Conservation (phyloP, 306 rosid genomes). For the Fragaria iinumae region DNA sequence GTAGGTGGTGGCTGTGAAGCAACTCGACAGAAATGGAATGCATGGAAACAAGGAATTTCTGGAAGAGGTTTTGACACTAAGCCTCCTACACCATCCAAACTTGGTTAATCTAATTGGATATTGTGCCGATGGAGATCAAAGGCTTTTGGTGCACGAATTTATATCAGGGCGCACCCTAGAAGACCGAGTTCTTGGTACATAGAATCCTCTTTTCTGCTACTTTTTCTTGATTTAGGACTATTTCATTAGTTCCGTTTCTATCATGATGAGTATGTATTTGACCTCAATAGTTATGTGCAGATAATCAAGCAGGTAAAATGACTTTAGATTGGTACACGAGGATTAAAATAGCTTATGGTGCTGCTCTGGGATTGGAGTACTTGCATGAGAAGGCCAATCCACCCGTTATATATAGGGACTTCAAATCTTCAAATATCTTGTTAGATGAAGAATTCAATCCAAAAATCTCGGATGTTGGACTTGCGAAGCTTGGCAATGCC, state of each 20-base stretch:
- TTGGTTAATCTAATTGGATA: conserved; percentile 75
- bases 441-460: conserved; percentile 58
- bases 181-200: conserved; percentile 62
- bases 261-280: not conserved
- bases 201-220: not conserved
- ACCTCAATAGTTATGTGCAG: conserved; percentile 35
- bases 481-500: conserved; percentile 51
- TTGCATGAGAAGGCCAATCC: conserved; percentile 82
- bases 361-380: conserved; percentile 78
- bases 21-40: conserved; percentile 76
- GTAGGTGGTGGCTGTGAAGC: conserved; percentile 93
- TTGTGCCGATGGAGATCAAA: conserved; percentile 96
- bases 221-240: not conserved
- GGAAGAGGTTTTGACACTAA: conserved; percentile 57
- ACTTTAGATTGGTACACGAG: conserved; percentile 71
- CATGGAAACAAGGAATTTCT: conserved; percentile 78
- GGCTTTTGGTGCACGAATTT: conserved; percentile 81
- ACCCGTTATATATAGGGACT: conserved; percentile 65
- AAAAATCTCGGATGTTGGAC: conserved; percentile 78
- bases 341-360: conserved; percentile 63
- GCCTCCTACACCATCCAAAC: conserved; percentile 70
- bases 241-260: not conserved
- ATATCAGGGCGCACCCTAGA: conserved; percentile 61
- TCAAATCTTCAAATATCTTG: conserved; percentile 72
- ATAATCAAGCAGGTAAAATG: conserved; percentile 25